These are phyloP conservation scores for Botrytis tulipae DNA, from an alignment of 2,329 filamentous ascomycete genomes.

Conservation along the genomic window DNA sequence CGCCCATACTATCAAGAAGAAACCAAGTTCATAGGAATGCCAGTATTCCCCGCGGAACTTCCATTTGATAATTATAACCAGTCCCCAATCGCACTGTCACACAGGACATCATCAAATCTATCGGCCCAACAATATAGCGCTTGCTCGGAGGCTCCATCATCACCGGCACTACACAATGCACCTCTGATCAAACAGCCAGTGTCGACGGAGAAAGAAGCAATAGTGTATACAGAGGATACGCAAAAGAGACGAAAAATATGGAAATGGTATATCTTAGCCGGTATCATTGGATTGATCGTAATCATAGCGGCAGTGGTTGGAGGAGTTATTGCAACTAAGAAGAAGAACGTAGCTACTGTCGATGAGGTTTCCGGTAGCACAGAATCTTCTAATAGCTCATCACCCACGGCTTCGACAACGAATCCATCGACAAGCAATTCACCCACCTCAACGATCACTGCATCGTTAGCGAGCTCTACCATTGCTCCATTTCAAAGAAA, in stretches of 20 bases:
- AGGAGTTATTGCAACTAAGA: background rate
- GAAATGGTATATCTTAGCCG: slow-evolving; percentile 9
- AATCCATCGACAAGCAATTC: background rate
- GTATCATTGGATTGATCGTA: background rate
- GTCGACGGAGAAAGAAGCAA: background rate
- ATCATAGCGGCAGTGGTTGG: slow-evolving; percentile 1
- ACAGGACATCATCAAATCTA: slow-evolving; percentile 7
- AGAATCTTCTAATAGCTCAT: background rate
- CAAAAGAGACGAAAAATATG: background rate
- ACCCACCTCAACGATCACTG: background rate
- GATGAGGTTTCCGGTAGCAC: background rate
- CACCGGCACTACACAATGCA: background rate
- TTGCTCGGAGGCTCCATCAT: background rate
- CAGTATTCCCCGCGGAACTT: slow-evolving; percentile 10
- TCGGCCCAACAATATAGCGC: background rate
- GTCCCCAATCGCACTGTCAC: background rate
- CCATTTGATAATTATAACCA: background rate
- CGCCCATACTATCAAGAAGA: slow-evolving; percentile 1
- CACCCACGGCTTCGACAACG: background rate
- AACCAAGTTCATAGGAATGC: slow-evolving; percentile 14
- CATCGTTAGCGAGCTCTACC: background rate
- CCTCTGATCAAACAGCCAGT: background rate
- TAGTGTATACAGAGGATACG: background rate
- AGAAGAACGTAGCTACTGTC: background rate
- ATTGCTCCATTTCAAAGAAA: slow-evolving; percentile 15